Evolutionary conservation across 257 asterid species (phyloP).

Genomic region (Paulownia fortunei): DNA sequence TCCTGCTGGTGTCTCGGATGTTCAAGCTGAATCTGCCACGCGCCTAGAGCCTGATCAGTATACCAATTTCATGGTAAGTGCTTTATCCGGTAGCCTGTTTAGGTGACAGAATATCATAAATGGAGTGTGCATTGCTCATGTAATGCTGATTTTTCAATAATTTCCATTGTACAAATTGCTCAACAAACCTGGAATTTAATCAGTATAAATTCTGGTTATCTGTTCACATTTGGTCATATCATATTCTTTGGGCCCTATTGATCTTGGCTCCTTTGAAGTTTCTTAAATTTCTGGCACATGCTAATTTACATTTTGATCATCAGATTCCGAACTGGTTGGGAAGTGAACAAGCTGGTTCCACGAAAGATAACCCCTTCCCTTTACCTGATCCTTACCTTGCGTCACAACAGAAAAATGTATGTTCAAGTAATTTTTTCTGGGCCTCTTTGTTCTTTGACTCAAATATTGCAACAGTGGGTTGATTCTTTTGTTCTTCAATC

Average conservation of each 20-base stretch:
- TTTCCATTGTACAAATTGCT: neutral
- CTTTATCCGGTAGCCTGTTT: slow-evolving; percentile 24
- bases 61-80: slow-evolving; percentile 70
- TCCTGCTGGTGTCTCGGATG: too few species aligned
- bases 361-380: slow-evolving; percentile 77
- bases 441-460: slow-evolving; percentile 12
- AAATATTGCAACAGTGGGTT: slow-evolving; percentile 19
- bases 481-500: slow-evolving; percentile 25
- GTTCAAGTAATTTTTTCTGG: slow-evolving; percentile 29
- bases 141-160: slow-evolving; percentile 16
- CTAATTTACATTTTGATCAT: slow-evolving; percentile 31
- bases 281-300: slow-evolving; percentile 13
- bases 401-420: slow-evolving; percentile 82
- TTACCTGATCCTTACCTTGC: slow-evolving; percentile 79
- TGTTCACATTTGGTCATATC: neutral
- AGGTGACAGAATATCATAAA: neutral
- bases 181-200: neutral
- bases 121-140: slow-evolving; percentile 3
- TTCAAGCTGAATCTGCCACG: slow-evolving; percentile 79
- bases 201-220: neutral
- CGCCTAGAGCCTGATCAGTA: slow-evolving; percentile 79
- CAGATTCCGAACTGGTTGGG: slow-evolving; percentile 86
- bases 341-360: slow-evolving; percentile 68
- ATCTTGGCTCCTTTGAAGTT: slow-evolving; percentile 36
- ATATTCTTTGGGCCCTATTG: slow-evolving; percentile 54